Percentiles rank a stretch among this genome's conserved stretches.
Conservation (phyloP, 495 filamentous ascomycete species). For the Neurospora sp. region DNA sequence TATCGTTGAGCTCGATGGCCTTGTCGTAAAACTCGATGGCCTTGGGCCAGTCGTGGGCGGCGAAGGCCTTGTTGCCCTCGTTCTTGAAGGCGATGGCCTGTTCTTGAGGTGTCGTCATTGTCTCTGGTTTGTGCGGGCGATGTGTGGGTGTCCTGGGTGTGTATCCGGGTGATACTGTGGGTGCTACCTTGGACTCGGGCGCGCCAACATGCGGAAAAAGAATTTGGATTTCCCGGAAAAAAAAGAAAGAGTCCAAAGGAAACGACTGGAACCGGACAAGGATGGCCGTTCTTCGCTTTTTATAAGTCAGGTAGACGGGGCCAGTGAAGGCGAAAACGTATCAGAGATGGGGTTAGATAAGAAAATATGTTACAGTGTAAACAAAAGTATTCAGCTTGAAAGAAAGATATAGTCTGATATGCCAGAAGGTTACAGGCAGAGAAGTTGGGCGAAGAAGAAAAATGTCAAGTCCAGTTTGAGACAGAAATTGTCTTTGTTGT, state of each 20-base stretch:
- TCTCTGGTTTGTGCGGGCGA: neutral
- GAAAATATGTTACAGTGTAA: neutral
- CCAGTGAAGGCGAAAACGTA: neutral
- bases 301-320: neutral
- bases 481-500: neutral
- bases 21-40: slow-evolving; percentile 82
- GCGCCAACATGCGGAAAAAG: slow-evolving; percentile 6
- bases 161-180: neutral
- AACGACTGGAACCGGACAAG: neutral
- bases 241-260: neutral
- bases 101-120: slow-evolving; percentile 31
- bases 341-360: neutral
- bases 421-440: neutral
- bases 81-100: slow-evolving; percentile 77
- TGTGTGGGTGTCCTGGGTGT: slow-evolving; percentile 1
- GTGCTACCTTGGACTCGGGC: slow-evolving; percentile 8
- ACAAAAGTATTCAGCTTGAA: neutral
- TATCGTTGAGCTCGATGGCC: slow-evolving; percentile 78
- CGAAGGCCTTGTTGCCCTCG: slow-evolving; percentile 90
- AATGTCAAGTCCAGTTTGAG: neutral
- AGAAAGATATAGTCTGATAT: neutral
- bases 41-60: slow-evolving; percentile 72
- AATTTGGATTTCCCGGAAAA: neutral
- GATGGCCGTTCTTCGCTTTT: neutral
- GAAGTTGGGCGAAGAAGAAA: neutral